A percentile compares a stretch with the other conserved stretches of the same genome.
Evolutionary conservation across 495 filamentous ascomycete species (phyloP).

Genomic region (Diplogelasinospora grovesii): DNA sequence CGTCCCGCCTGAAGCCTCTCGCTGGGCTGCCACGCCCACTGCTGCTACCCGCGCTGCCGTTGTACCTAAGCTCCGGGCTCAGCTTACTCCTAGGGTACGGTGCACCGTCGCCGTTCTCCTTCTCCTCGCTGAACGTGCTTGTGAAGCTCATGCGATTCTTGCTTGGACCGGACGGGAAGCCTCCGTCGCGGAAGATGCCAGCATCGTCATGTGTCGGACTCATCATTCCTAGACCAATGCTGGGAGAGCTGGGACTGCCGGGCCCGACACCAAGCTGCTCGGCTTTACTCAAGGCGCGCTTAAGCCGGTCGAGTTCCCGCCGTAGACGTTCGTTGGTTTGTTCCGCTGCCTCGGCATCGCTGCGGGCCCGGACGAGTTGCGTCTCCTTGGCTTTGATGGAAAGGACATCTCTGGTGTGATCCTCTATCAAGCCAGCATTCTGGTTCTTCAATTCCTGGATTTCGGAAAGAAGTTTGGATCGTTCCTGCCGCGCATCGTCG

Average conservation of each 20-base stretch:
- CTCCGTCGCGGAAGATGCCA: slow-evolving; percentile 51
- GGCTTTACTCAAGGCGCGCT: slow-evolving; percentile 59
- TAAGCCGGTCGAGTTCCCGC: slow-evolving; percentile 86
- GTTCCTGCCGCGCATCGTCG: slow-evolving; percentile 71
- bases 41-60: slow-evolving; percentile 43
- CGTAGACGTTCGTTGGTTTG: slow-evolving; percentile 72
- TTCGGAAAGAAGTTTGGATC: slow-evolving; percentile 65
- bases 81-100: slow-evolving; percentile 44
- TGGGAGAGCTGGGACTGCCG: slow-evolving; percentile 33
- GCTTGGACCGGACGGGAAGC: slow-evolving; percentile 26
- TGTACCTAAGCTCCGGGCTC: slow-evolving; percentile 44
- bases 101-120: slow-evolving; percentile 57
- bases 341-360: slow-evolving; percentile 84
- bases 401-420: slow-evolving; percentile 90
- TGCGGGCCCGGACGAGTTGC: slow-evolving; percentile 83
- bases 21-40: slow-evolving; percentile 53
- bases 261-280: slow-evolving; percentile 39
- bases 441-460: slow-evolving; percentile 87
- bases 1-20: slow-evolving; percentile 31
- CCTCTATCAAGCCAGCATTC: slow-evolving; percentile 94
- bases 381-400: slow-evolving; percentile 98
- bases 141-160: slow-evolving; percentile 58
- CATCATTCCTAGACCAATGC: slow-evolving; percentile 24
- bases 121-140: slow-evolving; percentile 74
- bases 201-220: slow-evolving; percentile 43